A percentile compares a stretch with the other conserved stretches of the same genome.
These are phyloP conservation scores for Carex parvula DNA, from an alignment of 176 grass and related monocot genomes.

Conservation along the genomic window DNA sequence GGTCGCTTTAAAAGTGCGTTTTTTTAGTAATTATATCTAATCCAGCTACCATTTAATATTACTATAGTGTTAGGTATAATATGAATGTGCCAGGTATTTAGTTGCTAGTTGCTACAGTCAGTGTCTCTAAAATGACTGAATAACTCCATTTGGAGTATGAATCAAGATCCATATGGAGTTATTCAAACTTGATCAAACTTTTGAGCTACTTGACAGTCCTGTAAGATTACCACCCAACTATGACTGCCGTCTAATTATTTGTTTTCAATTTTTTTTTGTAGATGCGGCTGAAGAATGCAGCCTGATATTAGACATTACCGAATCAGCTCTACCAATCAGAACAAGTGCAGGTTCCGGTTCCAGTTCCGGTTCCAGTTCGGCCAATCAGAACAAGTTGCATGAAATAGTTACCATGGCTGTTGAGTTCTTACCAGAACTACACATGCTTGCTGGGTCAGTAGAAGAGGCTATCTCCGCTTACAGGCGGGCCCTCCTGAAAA, in stretches of 20 bases:
- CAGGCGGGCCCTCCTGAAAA: slow-evolving; percentile 70
- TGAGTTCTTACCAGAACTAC: slow-evolving; percentile 81
- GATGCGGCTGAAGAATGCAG: slow-evolving; percentile 86
- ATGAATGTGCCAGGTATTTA: neutral
- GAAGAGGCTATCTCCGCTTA: slow-evolving; percentile 84
- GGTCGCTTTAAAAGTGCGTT: slow-evolving; percentile 76
- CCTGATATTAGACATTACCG: slow-evolving; percentile 75
- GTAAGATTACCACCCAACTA: neutral
- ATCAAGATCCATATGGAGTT: slow-evolving; percentile 9
- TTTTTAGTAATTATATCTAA: neutral
- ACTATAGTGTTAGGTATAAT: slow-evolving; percentile 17
- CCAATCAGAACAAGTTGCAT: slow-evolving; percentile 70
- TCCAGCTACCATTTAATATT: slow-evolving; percentile 1
- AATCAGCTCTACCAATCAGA: slow-evolving; percentile 46
- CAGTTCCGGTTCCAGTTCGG: slow-evolving; percentile 31
- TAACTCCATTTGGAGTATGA: neutral
- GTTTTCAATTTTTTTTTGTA: slow-evolving; percentile 37
- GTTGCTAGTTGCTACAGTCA: neutral
- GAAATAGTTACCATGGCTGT: slow-evolving; percentile 87
- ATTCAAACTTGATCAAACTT: neutral
- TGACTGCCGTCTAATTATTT: neutral
- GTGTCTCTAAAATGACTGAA: neutral
- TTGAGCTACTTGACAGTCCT: neutral
- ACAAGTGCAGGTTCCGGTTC: neutral
- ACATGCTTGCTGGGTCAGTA: slow-evolving; percentile 59